Base-by-base conservation (phyloP, 192 early-diverging fungal genomes). In the Podila clonocystis region DNA sequence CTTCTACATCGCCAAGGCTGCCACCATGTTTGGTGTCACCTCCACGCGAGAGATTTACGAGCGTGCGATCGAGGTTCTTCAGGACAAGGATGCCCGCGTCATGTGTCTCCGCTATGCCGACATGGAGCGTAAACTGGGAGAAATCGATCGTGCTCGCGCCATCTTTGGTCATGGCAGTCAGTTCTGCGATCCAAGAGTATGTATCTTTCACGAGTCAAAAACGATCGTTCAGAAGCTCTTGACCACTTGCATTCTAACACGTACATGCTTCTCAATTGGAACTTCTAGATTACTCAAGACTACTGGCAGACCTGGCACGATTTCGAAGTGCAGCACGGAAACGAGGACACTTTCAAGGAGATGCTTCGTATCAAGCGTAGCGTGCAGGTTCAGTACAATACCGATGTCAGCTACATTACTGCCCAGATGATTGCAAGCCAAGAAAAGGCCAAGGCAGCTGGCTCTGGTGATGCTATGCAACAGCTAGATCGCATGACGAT, bases 341-440 rank as follows among this genome's bases (percentile, higher is more conserved):
- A 96, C 78, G 97, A 99, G 78, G 97, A 98, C 58, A 97, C 97
- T 5, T 98, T 97, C 86, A 97, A 95, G 85, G 97, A 98, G 72
- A 98, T 98, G 97, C 88, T 99, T 57, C 86, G 97, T 67, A 92
- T 97, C 71, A 97, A 97, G 82, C 94, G 98, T 9, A 90, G 90
- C 49, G 94, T 95, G 6, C 92, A 94, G 80, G 93, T 96, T 26
- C 91, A 92, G 58, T 95, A 87, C 84, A 94, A 93, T 67, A 93
- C 93, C 7, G 96, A 98, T 62, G 91, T 83, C 58, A 79, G 71
- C 22, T 75, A 73, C 50, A 73, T 75, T 34, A 82, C 72, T n/a
- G 70, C 75, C 3, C 72, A 74, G 71, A 58, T 80, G 77, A 63
- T 80, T n/a, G 70, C 72, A 52, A 73, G 22, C 12, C 77, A 80